Conservation (phyloP, 805 yeast species). For the Groenewaldozyma tartarivorans region DNA sequence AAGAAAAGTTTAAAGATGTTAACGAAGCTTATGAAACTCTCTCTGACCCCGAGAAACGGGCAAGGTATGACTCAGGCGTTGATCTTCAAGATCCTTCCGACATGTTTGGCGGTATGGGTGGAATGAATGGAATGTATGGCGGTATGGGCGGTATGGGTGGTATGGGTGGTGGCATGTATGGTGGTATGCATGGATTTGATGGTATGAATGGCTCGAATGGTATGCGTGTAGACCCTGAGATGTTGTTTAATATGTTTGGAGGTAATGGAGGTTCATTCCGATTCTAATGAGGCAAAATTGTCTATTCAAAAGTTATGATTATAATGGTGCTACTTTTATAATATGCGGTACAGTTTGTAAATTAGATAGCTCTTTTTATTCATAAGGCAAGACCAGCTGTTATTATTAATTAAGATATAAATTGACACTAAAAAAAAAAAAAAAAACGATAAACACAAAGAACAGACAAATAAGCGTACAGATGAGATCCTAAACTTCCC, state of each 20-base stretch:
- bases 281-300: slow-evolving; percentile 11
- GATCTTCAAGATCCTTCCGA: slow-evolving; percentile 36
- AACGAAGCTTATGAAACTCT: slow-evolving; percentile 80
- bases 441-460: no score
- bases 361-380: no score
- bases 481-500: no score
- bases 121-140: slow-evolving; percentile 56
- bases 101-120: slow-evolving; percentile 57
- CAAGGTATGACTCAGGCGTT: slow-evolving; percentile 80
- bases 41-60: slow-evolving; percentile 81
- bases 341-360: no score
- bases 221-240: slow-evolving; percentile 23
- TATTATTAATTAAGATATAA: no score
- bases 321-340: no score
- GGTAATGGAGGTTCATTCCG: slow-evolving; percentile 14
- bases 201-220: neutral
- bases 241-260: slow-evolving; percentile 32
- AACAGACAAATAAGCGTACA: no score
- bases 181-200: slow-evolving; percentile 12
- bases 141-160: slow-evolving; percentile 54
- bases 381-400: no score
- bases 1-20: slow-evolving; percentile 89
- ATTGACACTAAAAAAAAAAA: no score
- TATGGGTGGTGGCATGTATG: slow-evolving; percentile 21
- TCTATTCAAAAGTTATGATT: no score